phyloP scores from a whole-genome alignment of 345 rosid genomes.

The Erodium maritimum region DNA sequence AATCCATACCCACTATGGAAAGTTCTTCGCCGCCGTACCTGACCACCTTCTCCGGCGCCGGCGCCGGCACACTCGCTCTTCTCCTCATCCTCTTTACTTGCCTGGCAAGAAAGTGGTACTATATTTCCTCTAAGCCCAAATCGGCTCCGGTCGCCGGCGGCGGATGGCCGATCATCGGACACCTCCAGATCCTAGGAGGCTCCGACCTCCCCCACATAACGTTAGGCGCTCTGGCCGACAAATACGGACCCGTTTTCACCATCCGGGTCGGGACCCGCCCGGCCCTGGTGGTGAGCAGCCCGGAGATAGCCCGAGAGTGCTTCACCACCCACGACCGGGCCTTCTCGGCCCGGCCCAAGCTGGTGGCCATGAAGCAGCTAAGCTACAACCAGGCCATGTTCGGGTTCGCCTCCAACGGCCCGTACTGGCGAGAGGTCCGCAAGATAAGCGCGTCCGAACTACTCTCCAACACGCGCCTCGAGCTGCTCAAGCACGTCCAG shows the following conservation, averaged over 20 bases:
- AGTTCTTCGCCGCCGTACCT: too few relatives aligned
- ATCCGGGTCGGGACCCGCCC: conserved; percentile 17
- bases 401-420: conserved; percentile 13
- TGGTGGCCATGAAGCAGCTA: conserved; percentile 7
- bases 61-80: too few relatives aligned
- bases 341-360: conserved; percentile 16
- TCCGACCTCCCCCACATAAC: conserved; percentile 13
- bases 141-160: neutral
- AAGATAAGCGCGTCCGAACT: conserved; percentile 17
- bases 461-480: conserved; percentile 24
- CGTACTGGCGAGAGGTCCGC: conserved; percentile 24
- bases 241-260: conserved; percentile 22
- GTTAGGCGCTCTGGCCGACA: conserved; percentile 24
- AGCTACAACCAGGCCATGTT: conserved; percentile 9
- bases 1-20: too few relatives aligned
- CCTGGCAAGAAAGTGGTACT: too few relatives aligned
- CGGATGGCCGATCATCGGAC: conserved; percentile 7
- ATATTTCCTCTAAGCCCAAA: too few relatives aligned
- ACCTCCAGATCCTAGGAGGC: conserved; percentile 17
- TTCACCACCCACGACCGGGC: conserved; percentile 20
- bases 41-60: too few relatives aligned
- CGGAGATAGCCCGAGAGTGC: conserved; percentile 23
- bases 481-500: conserved; percentile 9
- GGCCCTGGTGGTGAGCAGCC: conserved; percentile 17
- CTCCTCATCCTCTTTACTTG: too few relatives aligned